Percentiles rank a stretch among this genome's conserved stretches.
Evolutionary conservation across 345 rosid species (phyloP).

Genomic region (Eucalyptus viminalis): DNA sequence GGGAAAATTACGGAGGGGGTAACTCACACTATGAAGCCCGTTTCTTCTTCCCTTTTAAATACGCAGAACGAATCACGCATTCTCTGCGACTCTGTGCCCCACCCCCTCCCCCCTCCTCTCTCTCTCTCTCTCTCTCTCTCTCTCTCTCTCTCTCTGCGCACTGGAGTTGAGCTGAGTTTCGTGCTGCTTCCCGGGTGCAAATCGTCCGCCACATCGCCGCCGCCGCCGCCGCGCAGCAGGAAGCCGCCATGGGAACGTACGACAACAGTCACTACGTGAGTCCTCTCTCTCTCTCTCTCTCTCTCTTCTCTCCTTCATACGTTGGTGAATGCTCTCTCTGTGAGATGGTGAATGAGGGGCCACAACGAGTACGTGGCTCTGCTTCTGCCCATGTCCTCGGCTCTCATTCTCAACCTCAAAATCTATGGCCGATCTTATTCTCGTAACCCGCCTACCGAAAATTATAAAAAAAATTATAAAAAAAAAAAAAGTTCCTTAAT

Average conservation of each 20-base stretch:
- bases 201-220: neutral
- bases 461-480: too few species aligned
- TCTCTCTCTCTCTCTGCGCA: neutral
- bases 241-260: neutral
- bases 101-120: neutral
- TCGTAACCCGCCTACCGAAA: too few species aligned
- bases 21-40: neutral
- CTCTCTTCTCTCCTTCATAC: neutral
- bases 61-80: neutral
- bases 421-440: neutral
- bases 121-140: neutral
- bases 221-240: neutral
- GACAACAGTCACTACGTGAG: neutral
- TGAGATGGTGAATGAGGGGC: too few species aligned
- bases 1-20: neutral
- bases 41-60: neutral
- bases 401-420: neutral
- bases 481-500: too few species aligned
- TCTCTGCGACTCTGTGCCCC: neutral
- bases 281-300: neutral
- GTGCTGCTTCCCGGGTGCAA: neutral
- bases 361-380: too few species aligned
- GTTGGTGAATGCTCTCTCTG: neutral
- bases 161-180: neutral
- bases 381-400: neutral